phyloP scores from a whole-genome alignment of 805 yeast species.

The Candida rishiriensis region DNA sequence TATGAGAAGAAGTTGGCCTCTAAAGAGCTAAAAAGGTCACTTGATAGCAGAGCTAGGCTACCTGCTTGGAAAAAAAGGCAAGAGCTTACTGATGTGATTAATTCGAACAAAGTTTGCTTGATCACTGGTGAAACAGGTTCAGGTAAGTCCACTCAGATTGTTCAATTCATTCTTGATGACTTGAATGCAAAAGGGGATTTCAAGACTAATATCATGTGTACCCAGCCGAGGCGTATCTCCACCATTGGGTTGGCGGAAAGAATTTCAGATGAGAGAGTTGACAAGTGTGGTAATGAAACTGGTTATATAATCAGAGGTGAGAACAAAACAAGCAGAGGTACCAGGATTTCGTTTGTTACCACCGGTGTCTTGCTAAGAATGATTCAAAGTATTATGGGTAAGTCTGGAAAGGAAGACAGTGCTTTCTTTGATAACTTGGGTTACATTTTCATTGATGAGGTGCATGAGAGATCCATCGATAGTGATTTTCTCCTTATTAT shows the following conservation, averaged over 20 bases:
- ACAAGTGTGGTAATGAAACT: slow-evolving; percentile 63
- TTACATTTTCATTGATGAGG: slow-evolving; percentile 86
- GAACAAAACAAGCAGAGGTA: slow-evolving; percentile 53
- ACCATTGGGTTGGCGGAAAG: slow-evolving; percentile 93
- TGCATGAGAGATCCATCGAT: slow-evolving; percentile 93
- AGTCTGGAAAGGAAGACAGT: slow-evolving; percentile 18
- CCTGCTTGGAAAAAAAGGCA: slow-evolving; percentile 82
- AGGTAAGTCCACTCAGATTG: slow-evolving; percentile 93
- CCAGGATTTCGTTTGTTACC: slow-evolving; percentile 83
- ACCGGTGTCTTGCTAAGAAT: slow-evolving; percentile 88
- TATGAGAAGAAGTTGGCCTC: slow-evolving; percentile 32
- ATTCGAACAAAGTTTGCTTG: slow-evolving; percentile 58
- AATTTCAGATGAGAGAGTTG: slow-evolving; percentile 77
- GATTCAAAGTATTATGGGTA: slow-evolving; percentile 52
- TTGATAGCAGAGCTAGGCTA: slow-evolving; percentile 45
- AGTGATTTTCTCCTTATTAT: slow-evolving; percentile 80
- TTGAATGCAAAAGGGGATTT: slow-evolving; percentile 46
- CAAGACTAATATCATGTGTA: slow-evolving; percentile 65
- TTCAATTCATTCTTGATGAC: slow-evolving; percentile 80
- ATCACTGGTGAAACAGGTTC: slow-evolving; percentile 98
- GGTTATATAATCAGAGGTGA: slow-evolving; percentile 94
- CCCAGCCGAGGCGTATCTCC: slow-evolving; percentile 95
- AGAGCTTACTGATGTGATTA: slow-evolving; percentile 52
- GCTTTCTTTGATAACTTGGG: slow-evolving; percentile 51
- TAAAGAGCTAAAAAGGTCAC: slow-evolving; percentile 31